These are phyloP conservation scores for Colletotrichum tabaci DNA, from an alignment of 2,329 filamentous ascomycete genomes.

Conservation along the genomic window DNA sequence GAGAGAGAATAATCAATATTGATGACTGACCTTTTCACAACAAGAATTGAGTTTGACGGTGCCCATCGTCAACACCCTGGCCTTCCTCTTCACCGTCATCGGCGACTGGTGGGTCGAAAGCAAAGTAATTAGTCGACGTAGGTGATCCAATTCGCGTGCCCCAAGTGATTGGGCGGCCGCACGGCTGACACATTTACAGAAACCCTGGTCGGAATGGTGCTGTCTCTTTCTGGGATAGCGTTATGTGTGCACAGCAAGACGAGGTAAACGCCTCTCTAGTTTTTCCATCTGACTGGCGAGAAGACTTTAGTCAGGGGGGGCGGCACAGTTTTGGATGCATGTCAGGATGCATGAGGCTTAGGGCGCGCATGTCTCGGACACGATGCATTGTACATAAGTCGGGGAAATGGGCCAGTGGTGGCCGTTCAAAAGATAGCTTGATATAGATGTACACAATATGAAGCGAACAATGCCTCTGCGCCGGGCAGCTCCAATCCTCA, in stretches of 20 bases:
- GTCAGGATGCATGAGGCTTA: not conserved
- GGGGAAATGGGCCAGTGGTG: constrained; percentile 10
- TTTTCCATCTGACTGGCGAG: constrained; percentile 8
- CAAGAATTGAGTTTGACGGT: constrained; percentile 92
- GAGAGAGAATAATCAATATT: not conserved
- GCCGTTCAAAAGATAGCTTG: constrained; percentile 6
- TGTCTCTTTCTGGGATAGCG: constrained; percentile 85
- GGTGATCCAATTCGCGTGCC: constrained; percentile 44
- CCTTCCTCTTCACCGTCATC: constrained; percentile 95
- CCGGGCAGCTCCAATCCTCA: constrained; percentile 27
- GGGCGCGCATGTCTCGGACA: constrained; percentile 16
- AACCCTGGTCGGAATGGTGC: constrained; percentile 85
- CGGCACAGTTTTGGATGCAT: not conserved
- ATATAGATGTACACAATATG: constrained; percentile 2
- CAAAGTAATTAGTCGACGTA: constrained; percentile 89
- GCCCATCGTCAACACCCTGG: constrained; percentile 93
- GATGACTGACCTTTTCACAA: not conserved
- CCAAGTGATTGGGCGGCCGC: constrained; percentile 15
- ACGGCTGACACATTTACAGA: constrained; percentile 63
- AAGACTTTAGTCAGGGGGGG: not conserved
- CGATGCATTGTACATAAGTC: constrained; percentile 13
- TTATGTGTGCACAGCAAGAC: constrained; percentile 83
- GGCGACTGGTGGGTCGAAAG: constrained; percentile 96
- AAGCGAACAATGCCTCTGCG: constrained; percentile 21
- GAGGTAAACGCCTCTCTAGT: not conserved